Evolutionary conservation across 73 alveolate species (phyloP).

Genomic region (Breviolum minutum): DNA sequence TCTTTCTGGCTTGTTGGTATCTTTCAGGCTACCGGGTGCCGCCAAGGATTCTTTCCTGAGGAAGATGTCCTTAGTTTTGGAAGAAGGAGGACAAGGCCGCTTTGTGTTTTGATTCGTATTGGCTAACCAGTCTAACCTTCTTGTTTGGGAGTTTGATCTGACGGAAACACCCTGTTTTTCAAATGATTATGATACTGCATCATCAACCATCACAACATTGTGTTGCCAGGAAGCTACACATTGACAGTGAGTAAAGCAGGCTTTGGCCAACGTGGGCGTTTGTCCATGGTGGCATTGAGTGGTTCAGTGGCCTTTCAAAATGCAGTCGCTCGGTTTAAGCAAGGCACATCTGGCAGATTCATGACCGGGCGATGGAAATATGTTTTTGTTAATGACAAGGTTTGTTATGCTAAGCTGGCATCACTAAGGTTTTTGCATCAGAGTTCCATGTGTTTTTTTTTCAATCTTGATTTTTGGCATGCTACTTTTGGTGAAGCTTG

Average conservation of each 20-base stretch:
- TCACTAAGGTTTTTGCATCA: too few relatives aligned
- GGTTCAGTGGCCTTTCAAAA: conserved; percentile 53
- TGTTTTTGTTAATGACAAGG: not conserved
- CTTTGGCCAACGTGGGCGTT: conserved; percentile 43
- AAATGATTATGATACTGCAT: too few relatives aligned
- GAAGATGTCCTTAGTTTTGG: conserved; percentile 65
- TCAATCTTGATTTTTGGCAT: too few relatives aligned
- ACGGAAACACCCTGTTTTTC: too few relatives aligned
- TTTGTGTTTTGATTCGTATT: too few relatives aligned
- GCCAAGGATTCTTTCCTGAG: conserved; percentile 60
- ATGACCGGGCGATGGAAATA: not conserved
- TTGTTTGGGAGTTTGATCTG: too few relatives aligned
- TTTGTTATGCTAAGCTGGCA: not conserved
- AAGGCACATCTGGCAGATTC: not conserved
- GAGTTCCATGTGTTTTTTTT: too few relatives aligned
- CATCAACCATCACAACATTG: not conserved
- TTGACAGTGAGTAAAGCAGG: conserved; percentile 53
- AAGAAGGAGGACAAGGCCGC: conserved; percentile 67
- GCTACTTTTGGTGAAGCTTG: too few relatives aligned
- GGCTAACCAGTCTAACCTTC: too few relatives aligned
- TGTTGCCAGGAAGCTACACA: conserved; percentile 54
- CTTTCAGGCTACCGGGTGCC: too few relatives aligned
- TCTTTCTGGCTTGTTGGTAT: too few relatives aligned
- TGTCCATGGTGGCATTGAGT: conserved; percentile 56
- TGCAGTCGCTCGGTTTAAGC: conserved; percentile 19